These are phyloP conservation scores for Kazachstania sp. DNA, from an alignment of 1,139 yeast genomes.

Conservation along the genomic window DNA sequence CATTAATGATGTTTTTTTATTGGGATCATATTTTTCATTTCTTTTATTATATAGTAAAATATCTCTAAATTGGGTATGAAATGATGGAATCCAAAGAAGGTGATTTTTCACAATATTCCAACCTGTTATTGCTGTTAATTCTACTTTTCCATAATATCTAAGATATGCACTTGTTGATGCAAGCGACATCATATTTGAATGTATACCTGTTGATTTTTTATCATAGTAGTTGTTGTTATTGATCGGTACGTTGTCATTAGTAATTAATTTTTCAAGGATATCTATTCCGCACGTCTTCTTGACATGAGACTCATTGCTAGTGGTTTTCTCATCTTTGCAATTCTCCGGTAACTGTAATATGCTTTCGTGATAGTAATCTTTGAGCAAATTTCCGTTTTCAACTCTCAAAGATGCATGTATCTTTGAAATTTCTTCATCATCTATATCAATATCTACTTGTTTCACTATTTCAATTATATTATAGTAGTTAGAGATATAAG, in stretches of 20 bases:
- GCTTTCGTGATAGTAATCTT: conserved; percentile 3
- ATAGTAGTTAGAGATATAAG: conserved; percentile 4
- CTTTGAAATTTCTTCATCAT: background rate
- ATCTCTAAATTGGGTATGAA: conserved; percentile 4
- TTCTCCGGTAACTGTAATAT: background rate
- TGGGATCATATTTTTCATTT: background rate
- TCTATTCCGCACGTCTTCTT: background rate
- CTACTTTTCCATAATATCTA: conserved; percentile 9
- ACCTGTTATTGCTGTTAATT: conserved; percentile 6
- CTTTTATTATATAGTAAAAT: conserved; percentile 3
- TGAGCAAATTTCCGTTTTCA: conserved; percentile 5
- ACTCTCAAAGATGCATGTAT: background rate
- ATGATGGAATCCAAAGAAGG: conserved; percentile 10
- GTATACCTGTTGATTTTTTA: background rate
- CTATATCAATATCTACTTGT: background rate
- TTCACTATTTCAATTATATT: background rate
- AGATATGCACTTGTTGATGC: conserved; percentile 6
- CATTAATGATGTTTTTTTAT: conserved; percentile 6
- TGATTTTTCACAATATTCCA: conserved; percentile 7
- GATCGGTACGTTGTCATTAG: conserved; percentile 2
- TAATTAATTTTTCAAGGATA: background rate
- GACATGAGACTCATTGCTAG: background rate
- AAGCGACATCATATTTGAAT: conserved; percentile 4
- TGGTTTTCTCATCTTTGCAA: background rate
- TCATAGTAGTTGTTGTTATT: background rate